Evolutionary conservation across 208 protist genomes (phyloP).

Genomic region (Leishmania martiniquensis): DNA sequence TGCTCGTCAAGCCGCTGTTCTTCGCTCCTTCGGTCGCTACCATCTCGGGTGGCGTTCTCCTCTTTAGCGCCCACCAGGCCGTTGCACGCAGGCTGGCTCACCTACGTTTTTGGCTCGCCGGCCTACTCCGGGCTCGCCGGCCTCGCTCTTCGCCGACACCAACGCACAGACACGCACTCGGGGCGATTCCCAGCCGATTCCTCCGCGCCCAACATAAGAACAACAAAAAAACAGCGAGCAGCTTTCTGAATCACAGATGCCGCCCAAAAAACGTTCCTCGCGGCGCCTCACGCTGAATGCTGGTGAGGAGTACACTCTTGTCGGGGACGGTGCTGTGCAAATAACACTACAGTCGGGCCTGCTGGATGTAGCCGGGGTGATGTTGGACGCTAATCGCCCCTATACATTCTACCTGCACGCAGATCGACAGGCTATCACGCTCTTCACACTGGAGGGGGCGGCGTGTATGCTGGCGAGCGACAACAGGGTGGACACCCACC

Average conservation of each 20-base stretch:
- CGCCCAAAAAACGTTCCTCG: conserved; percentile 40
- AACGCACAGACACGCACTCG: not conserved
- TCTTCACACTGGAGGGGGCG: conserved; percentile 82
- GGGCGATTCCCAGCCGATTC: not conserved
- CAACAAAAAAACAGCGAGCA: not conserved
- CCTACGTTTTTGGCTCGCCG: not conserved
- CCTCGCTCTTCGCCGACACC: conserved; percentile 12
- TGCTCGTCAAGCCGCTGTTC: not conserved
- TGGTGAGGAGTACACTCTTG: conserved; percentile 78
- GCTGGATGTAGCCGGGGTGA: conserved; percentile 69
- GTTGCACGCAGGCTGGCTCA: not conserved
- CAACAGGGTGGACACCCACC: conserved; percentile 39
- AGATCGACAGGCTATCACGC: conserved; percentile 39
- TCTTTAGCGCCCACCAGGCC: not conserved
- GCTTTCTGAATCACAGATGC: conserved; percentile 33
- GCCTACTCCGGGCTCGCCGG: not conserved
- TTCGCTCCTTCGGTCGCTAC: conserved; percentile 8
- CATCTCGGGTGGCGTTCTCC: not conserved
- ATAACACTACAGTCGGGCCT: conserved; percentile 70
- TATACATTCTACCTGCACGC: conserved; percentile 54
- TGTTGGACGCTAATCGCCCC: conserved; percentile 54
- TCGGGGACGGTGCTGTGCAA: conserved; percentile 44
- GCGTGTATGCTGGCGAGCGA: conserved; percentile 45
- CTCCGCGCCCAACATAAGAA: not conserved
- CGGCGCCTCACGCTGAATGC: conserved; percentile 64